Conservation (phyloP, 108 stramenopile species). For the Nitzschia putrida region DNA sequence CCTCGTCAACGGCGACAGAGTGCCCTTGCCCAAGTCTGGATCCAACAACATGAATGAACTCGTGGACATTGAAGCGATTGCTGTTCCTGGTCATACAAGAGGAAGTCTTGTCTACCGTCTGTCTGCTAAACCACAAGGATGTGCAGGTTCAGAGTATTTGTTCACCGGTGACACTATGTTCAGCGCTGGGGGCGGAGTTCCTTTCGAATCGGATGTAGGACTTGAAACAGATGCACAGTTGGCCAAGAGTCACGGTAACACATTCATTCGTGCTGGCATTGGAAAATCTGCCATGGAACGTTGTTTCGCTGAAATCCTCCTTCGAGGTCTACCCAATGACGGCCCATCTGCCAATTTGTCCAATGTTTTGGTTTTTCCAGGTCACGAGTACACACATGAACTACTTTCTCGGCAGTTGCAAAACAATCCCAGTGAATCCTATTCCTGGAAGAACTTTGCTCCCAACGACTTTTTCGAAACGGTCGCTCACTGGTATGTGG, state of each 20-base stretch:
- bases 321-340: constrained; percentile 31
- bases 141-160: constrained; percentile 44
- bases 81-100: constrained; percentile 76
- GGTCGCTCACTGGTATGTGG: constrained; percentile 73
- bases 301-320: constrained; percentile 78
- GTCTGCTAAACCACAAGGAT: constrained; percentile 37
- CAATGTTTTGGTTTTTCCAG: constrained; percentile 70
- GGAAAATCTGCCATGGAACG: constrained; percentile 68
- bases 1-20: constrained; percentile 63
- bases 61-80: constrained; percentile 69
- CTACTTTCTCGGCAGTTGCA: constrained; percentile 66
- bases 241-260: constrained; percentile 50
- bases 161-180: constrained; percentile 89
- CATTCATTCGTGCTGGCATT: constrained; percentile 41
- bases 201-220: constrained; percentile 80
- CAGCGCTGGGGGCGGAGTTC: constrained; percentile 73
- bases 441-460: constrained; percentile 62
- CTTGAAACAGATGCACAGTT: constrained; percentile 40
- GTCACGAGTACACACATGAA: constrained; percentile 83
- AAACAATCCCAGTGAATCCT: constrained; percentile 31
- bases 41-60: constrained; percentile 70
- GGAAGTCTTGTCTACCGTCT: constrained; percentile 78
- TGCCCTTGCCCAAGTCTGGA: constrained; percentile 54
- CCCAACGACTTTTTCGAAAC: constrained; percentile 75
- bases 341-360: constrained; percentile 9